Base-by-base conservation (phyloP, 805 yeast species). In the Ogataea methylovora region DNA sequence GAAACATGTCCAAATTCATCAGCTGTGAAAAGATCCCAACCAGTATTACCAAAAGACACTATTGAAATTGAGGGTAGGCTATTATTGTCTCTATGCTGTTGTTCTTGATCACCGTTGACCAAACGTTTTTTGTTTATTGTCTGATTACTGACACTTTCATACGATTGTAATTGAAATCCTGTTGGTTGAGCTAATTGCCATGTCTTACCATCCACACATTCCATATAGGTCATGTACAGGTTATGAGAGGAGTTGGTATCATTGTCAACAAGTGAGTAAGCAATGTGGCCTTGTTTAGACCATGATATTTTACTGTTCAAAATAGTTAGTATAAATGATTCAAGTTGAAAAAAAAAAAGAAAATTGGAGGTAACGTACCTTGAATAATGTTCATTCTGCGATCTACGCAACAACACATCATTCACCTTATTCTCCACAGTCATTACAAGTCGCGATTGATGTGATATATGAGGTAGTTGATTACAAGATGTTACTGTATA, bases 211-310 rank as follows among this genome's bases (percentile, higher is more conserved):
- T 84, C 80, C 11, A 73, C 56, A 39, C 86, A 76, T 45, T 80
- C 88, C 38, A 86, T 49, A 55, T 80, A 77, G 0, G 94, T 79
- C 39, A 84, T 58, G 31, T 64, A 60, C 16, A 85, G 49, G 39
- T 67, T 68, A 38, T 39, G 51, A 47, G 52, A 63, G 41, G 49
- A 54, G 36, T 51, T 59, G 13, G 24, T 27, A 10, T 19, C 32
- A 32, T 55, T 52, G 38, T 27, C 50, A 44, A 52, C 61, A 42
- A 57, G 61, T 6, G 76, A 60, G 45, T 80, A 85, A 1, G 95
- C 94, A 22, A 88, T 71, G 45, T 85, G 75, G 11, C 96, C 96
- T 44, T 79, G 82, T 43, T 77, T 73, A 9, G 94, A 83, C 95
- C 95, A 86, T 9, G 85, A 70, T 8, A 80, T 20, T 20, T 20